Percentiles rank a stretch among this genome's conserved stretches.
phyloP scores from a whole-genome alignment of 73 alveolate species.

The Blepharisma stoltei region DNA sequence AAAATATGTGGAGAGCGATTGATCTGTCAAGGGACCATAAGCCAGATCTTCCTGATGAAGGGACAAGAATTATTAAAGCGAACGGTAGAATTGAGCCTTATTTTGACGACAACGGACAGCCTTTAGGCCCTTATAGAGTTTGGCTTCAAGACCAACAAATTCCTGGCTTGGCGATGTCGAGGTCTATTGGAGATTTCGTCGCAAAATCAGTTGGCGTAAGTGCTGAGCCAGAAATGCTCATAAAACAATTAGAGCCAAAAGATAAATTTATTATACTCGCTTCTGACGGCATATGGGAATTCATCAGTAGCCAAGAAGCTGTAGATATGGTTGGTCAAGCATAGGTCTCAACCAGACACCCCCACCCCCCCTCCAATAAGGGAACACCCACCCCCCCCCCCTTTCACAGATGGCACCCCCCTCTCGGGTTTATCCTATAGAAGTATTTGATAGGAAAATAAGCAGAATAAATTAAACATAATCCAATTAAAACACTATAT shows the following conservation, averaged over 20 bases:
- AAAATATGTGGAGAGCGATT: constrained; percentile 62
- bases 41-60: constrained; percentile 91
- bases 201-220: constrained; percentile 59
- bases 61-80: constrained; percentile 66
- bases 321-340: neutral
- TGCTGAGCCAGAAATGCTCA: constrained; percentile 58
- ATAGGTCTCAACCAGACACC: too few relatives aligned
- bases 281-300: constrained; percentile 62
- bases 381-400: too few relatives aligned
- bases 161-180: constrained; percentile 71
- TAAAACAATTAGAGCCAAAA: constrained; percentile 34
- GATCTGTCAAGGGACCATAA: constrained; percentile 94
- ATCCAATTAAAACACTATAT: too few relatives aligned
- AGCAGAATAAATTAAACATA: too few relatives aligned
- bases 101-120: constrained; percentile 37
- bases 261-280: constrained; percentile 43
- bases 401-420: too few relatives aligned
- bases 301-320: constrained; percentile 36
- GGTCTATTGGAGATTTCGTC: constrained; percentile 68
- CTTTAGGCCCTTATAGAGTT: constrained; percentile 65
- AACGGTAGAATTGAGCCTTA: constrained; percentile 90
- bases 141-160: constrained; percentile 57
- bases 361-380: too few relatives aligned
- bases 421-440: too few relatives aligned
- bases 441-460: too few relatives aligned